Evolutionary conservation across 2,329 filamentous ascomycete species (phyloP).

Genomic region (Penicillium expansum): DNA sequence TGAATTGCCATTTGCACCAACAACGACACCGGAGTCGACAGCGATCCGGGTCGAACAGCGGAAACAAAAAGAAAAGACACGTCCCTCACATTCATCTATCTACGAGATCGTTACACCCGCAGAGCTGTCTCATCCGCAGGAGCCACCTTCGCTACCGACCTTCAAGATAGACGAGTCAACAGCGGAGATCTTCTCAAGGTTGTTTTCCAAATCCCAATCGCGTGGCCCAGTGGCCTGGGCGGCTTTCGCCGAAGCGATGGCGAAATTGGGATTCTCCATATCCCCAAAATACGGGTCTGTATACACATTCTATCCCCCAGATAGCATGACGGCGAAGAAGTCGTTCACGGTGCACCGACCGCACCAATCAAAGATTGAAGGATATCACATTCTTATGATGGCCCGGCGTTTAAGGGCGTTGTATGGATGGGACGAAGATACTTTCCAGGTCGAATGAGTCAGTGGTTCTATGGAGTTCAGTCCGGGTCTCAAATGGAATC

Average conservation of each 20-base stretch:
- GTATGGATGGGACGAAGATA: neutral
- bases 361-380: neutral
- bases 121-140: neutral
- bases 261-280: neutral
- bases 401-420: neutral
- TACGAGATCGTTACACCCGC: too few relatives aligned
- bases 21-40: neutral
- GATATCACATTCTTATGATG: neutral
- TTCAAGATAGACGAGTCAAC: neutral
- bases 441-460: neutral
- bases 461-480: too few relatives aligned
- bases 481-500: too few relatives aligned
- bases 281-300: neutral
- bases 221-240: neutral
- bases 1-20: neutral
- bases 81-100: neutral
- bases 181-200: neutral
- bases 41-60: neutral
- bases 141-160: neutral
- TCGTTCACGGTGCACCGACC: neutral
- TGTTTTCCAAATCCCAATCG: neutral
- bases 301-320: neutral
- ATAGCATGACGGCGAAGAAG: neutral
- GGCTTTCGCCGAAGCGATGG: neutral
- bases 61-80: neutral